Evolutionary conservation across 768 basidiomycete species (phyloP).

Genomic region (Leccinum subtestaceum): DNA sequence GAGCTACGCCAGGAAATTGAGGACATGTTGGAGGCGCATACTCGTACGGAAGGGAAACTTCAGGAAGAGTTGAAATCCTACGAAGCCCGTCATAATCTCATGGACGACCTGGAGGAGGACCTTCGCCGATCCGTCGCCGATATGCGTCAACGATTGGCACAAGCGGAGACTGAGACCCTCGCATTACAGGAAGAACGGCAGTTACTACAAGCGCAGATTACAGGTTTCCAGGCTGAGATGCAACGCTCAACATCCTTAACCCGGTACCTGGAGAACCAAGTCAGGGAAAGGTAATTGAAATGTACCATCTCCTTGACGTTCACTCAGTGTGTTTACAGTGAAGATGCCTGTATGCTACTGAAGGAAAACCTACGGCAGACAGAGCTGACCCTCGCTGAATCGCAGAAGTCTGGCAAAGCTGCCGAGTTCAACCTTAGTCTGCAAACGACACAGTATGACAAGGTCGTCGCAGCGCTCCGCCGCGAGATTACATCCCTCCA

Average conservation of each 20-base stretch:
- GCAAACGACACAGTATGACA: constrained; percentile 64
- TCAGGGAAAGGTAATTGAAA: constrained; percentile 54
- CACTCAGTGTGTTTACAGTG: constrained; percentile 38
- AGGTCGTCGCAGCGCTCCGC: constrained; percentile 56
- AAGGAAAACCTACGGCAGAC: constrained; percentile 40
- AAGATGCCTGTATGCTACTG: constrained; percentile 40
- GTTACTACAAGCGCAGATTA: constrained; percentile 52
- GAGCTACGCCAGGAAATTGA: constrained; percentile 39
- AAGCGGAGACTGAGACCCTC: constrained; percentile 36
- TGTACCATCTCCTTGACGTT: neutral
- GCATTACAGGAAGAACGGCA: constrained; percentile 49
- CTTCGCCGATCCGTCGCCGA: constrained; percentile 39
- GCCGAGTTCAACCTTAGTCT: constrained; percentile 67
- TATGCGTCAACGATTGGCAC: constrained; percentile 41
- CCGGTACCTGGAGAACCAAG: constrained; percentile 61
- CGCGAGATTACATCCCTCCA: constrained; percentile 53
- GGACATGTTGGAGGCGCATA: constrained; percentile 36
- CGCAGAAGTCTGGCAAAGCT: constrained; percentile 56
- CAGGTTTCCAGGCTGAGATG: constrained; percentile 59
- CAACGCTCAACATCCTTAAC: constrained; percentile 61
- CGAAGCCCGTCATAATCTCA: constrained; percentile 27
- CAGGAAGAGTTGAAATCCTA: constrained; percentile 26
- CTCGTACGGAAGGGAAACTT: constrained; percentile 30
- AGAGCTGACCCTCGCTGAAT: constrained; percentile 44
- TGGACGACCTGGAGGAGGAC: constrained; percentile 34